Evolutionary conservation across 345 rosid genomes (phyloP).

Genomic region (Clarkia xantiana): DNA sequence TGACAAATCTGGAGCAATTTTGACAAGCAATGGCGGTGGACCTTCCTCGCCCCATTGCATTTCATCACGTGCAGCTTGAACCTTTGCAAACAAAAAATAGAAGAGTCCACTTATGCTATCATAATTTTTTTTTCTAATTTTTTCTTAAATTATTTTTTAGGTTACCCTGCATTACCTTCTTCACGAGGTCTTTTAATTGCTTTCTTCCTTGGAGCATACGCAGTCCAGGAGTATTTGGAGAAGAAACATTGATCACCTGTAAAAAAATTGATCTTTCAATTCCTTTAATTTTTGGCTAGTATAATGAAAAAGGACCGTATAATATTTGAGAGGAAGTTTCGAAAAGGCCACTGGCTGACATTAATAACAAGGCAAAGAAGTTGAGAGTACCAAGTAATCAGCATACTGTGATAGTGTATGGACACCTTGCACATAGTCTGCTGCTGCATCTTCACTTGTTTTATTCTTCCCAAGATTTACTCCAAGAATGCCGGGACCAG

Average conservation of each 20-base stretch:
- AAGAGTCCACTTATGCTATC: too few species aligned
- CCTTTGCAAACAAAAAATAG: constrained; percentile 22
- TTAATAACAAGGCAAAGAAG: constrained; percentile 8
- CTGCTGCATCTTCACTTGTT: constrained; percentile 85
- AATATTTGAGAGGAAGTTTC: too few species aligned
- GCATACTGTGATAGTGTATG: constrained; percentile 93
- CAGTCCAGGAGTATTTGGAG: constrained; percentile 91
- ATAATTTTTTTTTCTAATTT: neutral
- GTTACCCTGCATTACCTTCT: constrained; percentile 30
- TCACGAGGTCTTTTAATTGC: constrained; percentile 85
- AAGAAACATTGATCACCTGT: constrained; percentile 94
- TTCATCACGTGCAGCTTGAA: constrained; percentile 99
- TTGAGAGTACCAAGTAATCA: constrained; percentile 68
- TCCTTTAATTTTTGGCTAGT: too few species aligned
- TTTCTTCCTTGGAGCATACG: constrained; percentile 96
- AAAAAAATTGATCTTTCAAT: too few species aligned
- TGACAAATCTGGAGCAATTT: constrained; percentile 93
- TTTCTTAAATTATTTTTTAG: too few species aligned
- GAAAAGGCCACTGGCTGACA: neutral
- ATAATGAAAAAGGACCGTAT: too few species aligned
- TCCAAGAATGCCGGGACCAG: constrained; percentile 98
- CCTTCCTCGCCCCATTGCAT: constrained; percentile 99
- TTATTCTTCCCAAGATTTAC: constrained; percentile 97
- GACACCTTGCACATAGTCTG: constrained; percentile 96
- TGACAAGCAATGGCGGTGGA: constrained; percentile 92